Conservation (phyloP, 2,329 filamentous ascomycete species). For the Hysterium pulicare region DNA sequence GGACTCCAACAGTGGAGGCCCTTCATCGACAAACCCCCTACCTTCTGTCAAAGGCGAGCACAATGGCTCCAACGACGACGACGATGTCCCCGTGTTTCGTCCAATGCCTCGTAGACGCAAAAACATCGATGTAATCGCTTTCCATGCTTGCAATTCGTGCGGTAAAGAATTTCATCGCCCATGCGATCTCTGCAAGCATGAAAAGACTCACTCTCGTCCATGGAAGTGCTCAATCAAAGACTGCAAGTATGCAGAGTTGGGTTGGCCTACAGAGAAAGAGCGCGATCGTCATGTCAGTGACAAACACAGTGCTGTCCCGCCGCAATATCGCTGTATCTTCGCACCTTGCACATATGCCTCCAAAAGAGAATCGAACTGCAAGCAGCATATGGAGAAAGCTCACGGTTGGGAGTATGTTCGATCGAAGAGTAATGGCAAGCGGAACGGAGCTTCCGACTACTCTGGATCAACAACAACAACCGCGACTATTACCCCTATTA, state of each 20-base stretch:
- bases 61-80: too few species aligned
- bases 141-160: slow-evolving; percentile 17
- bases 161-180: slow-evolving; percentile 92
- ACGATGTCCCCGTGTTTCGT: too few species aligned
- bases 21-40: too few species aligned
- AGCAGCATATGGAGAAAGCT: slow-evolving; percentile 98
- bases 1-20: too few species aligned
- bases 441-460: too few species aligned
- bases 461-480: too few species aligned
- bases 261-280: slow-evolving; percentile 98
- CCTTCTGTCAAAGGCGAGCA: too few species aligned
- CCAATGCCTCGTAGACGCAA: too few species aligned
- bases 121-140: too few species aligned
- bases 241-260: slow-evolving; percentile 87
- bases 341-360: slow-evolving; percentile 87
- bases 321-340: slow-evolving; percentile 79
- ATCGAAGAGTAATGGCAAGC: slow-evolving; percentile 91
- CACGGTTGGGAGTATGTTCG: slow-evolving; percentile 88
- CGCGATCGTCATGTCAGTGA: slow-evolving; percentile 94
- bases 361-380: slow-evolving; percentile 94
- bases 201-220: slow-evolving; percentile 94
- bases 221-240: slow-evolving; percentile 83
- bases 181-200: slow-evolving; percentile 97
- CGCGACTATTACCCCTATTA: too few species aligned
- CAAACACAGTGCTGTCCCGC: slow-evolving; percentile 79